Evolutionary conservation across 495 filamentous ascomycete genomes (phyloP).

Genomic region (Aspergillus hancockii): DNA sequence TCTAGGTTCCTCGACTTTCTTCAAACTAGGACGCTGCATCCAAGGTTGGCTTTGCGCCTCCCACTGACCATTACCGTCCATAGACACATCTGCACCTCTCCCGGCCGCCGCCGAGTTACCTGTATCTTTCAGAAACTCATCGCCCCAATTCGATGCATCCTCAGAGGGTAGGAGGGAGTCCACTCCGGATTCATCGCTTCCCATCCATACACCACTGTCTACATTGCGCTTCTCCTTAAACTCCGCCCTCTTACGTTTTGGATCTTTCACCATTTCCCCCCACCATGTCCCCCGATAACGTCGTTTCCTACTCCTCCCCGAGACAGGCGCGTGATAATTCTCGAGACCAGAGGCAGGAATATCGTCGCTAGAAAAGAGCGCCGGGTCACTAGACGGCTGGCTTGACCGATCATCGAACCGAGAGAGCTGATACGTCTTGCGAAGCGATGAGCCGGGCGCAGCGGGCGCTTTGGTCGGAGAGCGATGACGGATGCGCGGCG

Average conservation of each 20-base stretch:
- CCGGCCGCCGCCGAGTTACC: slow-evolving; percentile 18
- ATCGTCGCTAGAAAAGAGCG: slow-evolving; percentile 79
- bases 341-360: slow-evolving; percentile 67
- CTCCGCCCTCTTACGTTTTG: slow-evolving; percentile 57
- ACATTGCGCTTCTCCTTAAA: slow-evolving; percentile 58
- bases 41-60: slow-evolving; percentile 5
- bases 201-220: slow-evolving; percentile 87
- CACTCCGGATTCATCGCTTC: slow-evolving; percentile 55
- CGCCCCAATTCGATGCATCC: slow-evolving; percentile 39
- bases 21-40: slow-evolving; percentile 15
- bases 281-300: slow-evolving; percentile 74
- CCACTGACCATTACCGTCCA: not conserved
- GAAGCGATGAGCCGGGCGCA: slow-evolving; percentile 26
- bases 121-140: slow-evolving; percentile 36
- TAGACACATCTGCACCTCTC: not conserved
- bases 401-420: slow-evolving; percentile 46
- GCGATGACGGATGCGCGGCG: slow-evolving; percentile 43
- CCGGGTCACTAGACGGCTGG: slow-evolving; percentile 68
- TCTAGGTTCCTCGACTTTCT: slow-evolving; percentile 32
- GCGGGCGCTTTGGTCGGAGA: slow-evolving; percentile 28
- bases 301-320: slow-evolving; percentile 54
- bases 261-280: slow-evolving; percentile 53
- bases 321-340: slow-evolving; percentile 57
- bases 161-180: slow-evolving; percentile 38
- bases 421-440: slow-evolving; percentile 34